Conservation (phyloP, 768 basidiomycete genomes). For the Gloeopeniophorella convolvens region DNA sequence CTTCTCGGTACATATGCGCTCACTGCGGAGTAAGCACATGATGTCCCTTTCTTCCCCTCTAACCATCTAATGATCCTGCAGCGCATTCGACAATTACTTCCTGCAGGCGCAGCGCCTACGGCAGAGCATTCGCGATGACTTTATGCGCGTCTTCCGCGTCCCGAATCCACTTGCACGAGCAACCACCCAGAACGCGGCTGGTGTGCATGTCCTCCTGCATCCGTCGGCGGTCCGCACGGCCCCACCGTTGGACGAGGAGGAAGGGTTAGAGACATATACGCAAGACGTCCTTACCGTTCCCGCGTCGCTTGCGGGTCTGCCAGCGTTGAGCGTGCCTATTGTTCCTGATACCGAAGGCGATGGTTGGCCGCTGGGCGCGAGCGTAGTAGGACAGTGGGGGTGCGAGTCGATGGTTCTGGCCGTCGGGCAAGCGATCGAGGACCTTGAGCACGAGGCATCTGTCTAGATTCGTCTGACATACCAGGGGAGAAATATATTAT, state of each 20-base stretch:
- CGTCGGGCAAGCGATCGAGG: slow-evolving; percentile 45
- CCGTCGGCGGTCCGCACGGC: slow-evolving; percentile 86
- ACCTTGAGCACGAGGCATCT: not conserved
- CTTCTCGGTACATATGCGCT: slow-evolving; percentile 88
- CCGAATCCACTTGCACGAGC: slow-evolving; percentile 41
- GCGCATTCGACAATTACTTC: slow-evolving; percentile 97
- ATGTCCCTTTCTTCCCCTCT: not conserved
- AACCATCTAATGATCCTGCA: slow-evolving; percentile 26
- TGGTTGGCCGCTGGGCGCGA: slow-evolving; percentile 81
- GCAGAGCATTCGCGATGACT: slow-evolving; percentile 63
- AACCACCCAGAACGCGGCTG: slow-evolving; percentile 13
- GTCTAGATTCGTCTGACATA: not conserved
- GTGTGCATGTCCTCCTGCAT: slow-evolving; percentile 80
- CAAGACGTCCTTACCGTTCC: slow-evolving; percentile 93
- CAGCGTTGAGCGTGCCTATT: slow-evolving; percentile 68
- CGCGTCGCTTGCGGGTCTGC: slow-evolving; percentile 84
- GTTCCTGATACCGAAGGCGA: slow-evolving; percentile 33
- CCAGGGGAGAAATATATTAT: not conserved
- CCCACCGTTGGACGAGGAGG: slow-evolving; percentile 41
- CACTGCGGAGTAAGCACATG: slow-evolving; percentile 70
- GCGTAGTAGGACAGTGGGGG: slow-evolving; percentile 87
- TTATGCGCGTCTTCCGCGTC: slow-evolving; percentile 58
- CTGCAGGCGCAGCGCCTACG: slow-evolving; percentile 86
- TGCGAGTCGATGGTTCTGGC: slow-evolving; percentile 52
- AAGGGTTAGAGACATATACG: slow-evolving; percentile 55